Evolutionary conservation across 164 flowering plant species (phyloP), one percentile per base, ranked within the genome.

Genomic region (Macadamia tetraphylla): DNA sequence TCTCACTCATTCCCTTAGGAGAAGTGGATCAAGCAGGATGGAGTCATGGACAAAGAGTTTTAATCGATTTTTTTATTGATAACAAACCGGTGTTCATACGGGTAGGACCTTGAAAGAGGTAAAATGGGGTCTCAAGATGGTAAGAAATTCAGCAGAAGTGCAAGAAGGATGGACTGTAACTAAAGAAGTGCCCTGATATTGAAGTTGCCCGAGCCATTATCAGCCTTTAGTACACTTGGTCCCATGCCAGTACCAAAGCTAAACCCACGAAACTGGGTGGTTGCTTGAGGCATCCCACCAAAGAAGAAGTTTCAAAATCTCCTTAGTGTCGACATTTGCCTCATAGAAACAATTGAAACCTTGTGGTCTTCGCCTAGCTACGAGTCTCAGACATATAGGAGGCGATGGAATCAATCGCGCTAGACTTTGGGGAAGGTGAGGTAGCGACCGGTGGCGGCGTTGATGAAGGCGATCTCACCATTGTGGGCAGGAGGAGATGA

Each of bases 261-360:
- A 76, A 86, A 89, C 5, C 82, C 83, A 0, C 90, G 70, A 60
- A 87, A 92, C 68, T 86, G 87, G 3, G 90, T 80, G 3, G 87
- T 78, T 1, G 86, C 78, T 32, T 83, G 82, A 31, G 83, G 73
- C 88, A 80, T 81, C 23, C 89, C 88, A 12, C 90, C 88, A 68
- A 82, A 90, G 79, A 92, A 92, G 82, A 92, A 92, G 72, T 89
- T 91, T 77, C 98, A 92, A 92, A 9, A 92, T 86, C 83, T 90
- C 96, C 10, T 23, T 23, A 23, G 23, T 23, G 23, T 23, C 23
- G 23, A 23, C 23, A 23, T 23, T 23, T 23, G 23, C 23, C 23
- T 23, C 23, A 23, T 23, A 23, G 23, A 23, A 23, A 23, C 23
- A 23, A 23, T 23, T 23, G 23, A 23, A 23, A 23, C 23, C 23